Base-by-base conservation (phyloP, 106 monocot species). In the Platanthera guangdongensis region DNA sequence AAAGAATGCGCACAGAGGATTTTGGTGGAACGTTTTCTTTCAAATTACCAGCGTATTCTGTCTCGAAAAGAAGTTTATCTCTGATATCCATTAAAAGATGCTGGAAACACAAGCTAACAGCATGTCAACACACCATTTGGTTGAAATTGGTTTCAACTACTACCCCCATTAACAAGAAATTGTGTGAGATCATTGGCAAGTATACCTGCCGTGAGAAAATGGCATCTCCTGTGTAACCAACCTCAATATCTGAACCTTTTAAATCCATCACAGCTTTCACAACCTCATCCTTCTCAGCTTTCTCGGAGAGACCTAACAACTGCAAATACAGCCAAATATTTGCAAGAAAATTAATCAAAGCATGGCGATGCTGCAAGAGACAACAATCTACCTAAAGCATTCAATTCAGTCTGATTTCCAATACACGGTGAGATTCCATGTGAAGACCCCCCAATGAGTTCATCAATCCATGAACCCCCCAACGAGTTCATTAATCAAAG, bases 281-380 rank as follows among this genome's bases (percentile, higher is more conserved):
- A 83, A 97, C 86, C 83, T 97, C 91, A 77, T 97, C 97, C 75
- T 97, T 97, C 64, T 97, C 97, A 79, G 91, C 94, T 78, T 94
- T 84, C 60, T 82, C 89, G 52, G 89, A 71, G 69, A 92, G 84
- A 59, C 97, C 97, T 81, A 97, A 78, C 51, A 97, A 80, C 97
- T 97, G 87, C 72, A 87, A 11, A 73, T 69, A 53, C 14, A 75
- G 67, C 45, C 1, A 72, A n/a, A 39, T 7, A 7, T 49, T 72
- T 64, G 47, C n/a, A 74, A 14, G 4, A 46, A 12, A 28, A 19
- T 9, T 72, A 39, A 50, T 47, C 65, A 0, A 22, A 30, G 51
- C 65, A 51, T 21, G 10, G 1, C 4, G 7, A 15, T 49, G 7
- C 8, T 63, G 48, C 4, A 12, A 47, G 49, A 7, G 12, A 63